Conservation (phyloP, 805 yeast species). For the Debaryomyces prosopidis region DNA sequence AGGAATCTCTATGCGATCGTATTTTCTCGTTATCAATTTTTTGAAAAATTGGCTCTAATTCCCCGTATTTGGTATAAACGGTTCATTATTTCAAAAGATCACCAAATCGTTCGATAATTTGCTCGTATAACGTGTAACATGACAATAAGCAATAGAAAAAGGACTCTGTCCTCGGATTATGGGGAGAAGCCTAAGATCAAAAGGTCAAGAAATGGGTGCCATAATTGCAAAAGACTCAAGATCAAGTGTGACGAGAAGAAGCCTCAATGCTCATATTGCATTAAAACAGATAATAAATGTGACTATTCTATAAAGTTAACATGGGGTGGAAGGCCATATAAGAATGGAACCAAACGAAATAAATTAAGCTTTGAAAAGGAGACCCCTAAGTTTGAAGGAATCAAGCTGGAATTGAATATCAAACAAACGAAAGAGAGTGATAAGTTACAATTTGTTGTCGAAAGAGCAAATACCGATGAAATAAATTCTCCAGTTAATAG, state of each 20-base stretch:
- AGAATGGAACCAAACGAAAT: slow-evolving; percentile 39
- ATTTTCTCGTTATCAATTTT: not conserved
- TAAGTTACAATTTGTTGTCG: slow-evolving; percentile 4
- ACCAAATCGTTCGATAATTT: too few species aligned
- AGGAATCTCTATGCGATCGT: slow-evolving; percentile 6
- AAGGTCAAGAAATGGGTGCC: slow-evolving; percentile 61
- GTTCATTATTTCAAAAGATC: too few species aligned
- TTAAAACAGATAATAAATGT: slow-evolving; percentile 47
- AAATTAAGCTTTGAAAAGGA: not conserved
- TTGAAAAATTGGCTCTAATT: not conserved
- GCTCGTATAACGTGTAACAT: too few species aligned
- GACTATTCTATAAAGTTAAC: slow-evolving; percentile 63
- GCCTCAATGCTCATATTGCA: slow-evolving; percentile 62
- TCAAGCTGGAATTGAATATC: not conserved
- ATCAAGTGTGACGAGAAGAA: slow-evolving; percentile 70
- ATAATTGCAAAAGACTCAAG: slow-evolving; percentile 58
- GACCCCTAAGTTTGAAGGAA: not conserved
- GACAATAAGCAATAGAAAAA: too few species aligned
- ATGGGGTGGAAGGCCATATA: slow-evolving; percentile 77
- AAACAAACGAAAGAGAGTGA: not conserved
- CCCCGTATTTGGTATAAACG: not conserved
- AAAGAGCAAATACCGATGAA: too few species aligned
- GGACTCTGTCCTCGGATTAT: not conserved
- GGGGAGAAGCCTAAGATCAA: slow-evolving; percentile 18
- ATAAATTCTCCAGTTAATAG: too few species aligned